Evolutionary conservation across 176 grass and related monocot species (phyloP).

Genomic region (Secale cereale): DNA sequence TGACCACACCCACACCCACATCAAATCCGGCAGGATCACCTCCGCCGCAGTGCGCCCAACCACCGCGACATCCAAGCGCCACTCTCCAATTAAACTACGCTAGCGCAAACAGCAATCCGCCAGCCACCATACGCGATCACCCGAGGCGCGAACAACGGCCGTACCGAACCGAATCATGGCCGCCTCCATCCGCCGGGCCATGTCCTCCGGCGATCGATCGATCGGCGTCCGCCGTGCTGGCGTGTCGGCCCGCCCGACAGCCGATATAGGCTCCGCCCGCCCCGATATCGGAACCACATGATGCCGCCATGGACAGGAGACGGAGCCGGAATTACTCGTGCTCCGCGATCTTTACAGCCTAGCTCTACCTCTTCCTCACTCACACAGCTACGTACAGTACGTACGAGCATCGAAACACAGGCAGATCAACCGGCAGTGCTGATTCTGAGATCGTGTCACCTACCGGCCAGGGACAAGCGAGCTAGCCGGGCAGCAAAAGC

Average conservation of each 20-base stretch:
- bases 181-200: background rate
- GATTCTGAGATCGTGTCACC: constrained; percentile 48
- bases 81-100: background rate
- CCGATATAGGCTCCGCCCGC: background rate
- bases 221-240: background rate
- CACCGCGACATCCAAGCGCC: background rate
- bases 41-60: background rate
- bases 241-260: background rate
- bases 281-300: constrained; percentile 4
- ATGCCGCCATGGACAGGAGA: background rate
- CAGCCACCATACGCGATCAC: background rate
- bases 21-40: background rate
- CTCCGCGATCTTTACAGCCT: constrained; percentile 13
- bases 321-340: background rate
- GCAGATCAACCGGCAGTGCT: constrained; percentile 26
- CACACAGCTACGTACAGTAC: background rate
- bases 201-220: background rate
- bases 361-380: background rate
- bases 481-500: constrained; percentile 5
- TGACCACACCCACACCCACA: background rate
- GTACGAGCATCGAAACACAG: background rate
- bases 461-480: constrained; percentile 9
- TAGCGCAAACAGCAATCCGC: background rate
- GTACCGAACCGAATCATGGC: constrained; percentile 12
- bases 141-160: background rate